Conservation (phyloP, 176 grass and related monocot species). For the Pharus latifolius region DNA sequence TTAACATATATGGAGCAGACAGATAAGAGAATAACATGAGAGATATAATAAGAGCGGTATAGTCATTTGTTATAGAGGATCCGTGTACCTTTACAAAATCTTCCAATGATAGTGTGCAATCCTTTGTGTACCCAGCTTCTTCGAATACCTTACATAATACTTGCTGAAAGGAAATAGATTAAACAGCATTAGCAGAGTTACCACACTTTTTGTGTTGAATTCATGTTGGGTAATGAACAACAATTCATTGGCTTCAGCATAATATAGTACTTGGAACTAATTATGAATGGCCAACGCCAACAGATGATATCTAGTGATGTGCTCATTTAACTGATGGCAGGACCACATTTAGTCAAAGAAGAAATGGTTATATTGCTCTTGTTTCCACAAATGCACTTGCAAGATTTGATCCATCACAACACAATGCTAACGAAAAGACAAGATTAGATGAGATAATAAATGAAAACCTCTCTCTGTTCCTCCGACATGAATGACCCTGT, state of each 20-base stretch:
- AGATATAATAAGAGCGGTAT: neutral
- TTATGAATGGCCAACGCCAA: neutral
- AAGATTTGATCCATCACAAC: neutral
- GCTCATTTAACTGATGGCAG: neutral
- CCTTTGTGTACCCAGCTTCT: constrained; percentile 61
- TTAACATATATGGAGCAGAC: neutral
- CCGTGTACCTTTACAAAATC: constrained; percentile 60
- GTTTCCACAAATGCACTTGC: neutral
- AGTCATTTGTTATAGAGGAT: neutral
- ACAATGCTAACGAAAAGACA: neutral
- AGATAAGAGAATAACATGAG: neutral
- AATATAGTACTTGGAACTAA: neutral
- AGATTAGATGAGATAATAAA: neutral
- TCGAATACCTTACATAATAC: constrained; percentile 56
- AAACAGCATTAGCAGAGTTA: too few relatives aligned
- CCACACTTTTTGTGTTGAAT: too few relatives aligned
- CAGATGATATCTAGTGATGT: neutral
- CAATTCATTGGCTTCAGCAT: neutral
- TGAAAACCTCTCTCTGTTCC: constrained; percentile 55
- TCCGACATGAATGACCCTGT: constrained; percentile 67
- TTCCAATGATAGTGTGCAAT: constrained; percentile 45
- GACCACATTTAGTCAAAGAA: neutral
- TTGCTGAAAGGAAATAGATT: constrained; percentile 50
- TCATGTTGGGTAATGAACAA: neutral
- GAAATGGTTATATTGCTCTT: neutral